These are phyloP conservation scores for Herpetomonas muscarum DNA, from an alignment of 208 protist species.

Conservation along the genomic window DNA sequence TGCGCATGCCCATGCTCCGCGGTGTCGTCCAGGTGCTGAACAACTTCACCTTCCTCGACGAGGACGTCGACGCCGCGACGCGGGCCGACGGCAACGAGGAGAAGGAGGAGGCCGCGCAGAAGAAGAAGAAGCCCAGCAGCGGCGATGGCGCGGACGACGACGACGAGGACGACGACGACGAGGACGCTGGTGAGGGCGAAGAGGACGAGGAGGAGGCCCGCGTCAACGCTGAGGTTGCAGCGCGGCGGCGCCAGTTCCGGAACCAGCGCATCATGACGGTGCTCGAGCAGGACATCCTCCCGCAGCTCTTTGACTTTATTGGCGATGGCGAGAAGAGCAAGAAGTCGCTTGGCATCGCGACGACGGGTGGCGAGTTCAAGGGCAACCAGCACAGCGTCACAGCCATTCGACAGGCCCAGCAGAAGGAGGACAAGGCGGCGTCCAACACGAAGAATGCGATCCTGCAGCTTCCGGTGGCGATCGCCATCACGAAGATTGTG, in stretches of 20 bases:
- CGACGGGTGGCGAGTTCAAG: conserved; percentile 14
- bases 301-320: conserved; percentile 81
- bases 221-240: conserved; percentile 26
- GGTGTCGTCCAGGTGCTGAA: conserved; percentile 87
- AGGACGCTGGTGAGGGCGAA: conserved; percentile 21
- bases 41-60: conserved; percentile 79
- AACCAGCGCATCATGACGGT: conserved; percentile 61
- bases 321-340: conserved; percentile 28
- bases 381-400: conserved; percentile 67
- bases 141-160: neutral
- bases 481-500: conserved; percentile 85
- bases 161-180: conserved; percentile 16
- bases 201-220: conserved; percentile 59
- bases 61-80: too few relatives aligned
- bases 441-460: conserved; percentile 54
- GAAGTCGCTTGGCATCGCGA: conserved; percentile 12
- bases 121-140: neutral
- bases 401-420: conserved; percentile 51
- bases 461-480: conserved; percentile 82
- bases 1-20: conserved; percentile 78
- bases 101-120: conserved; percentile 1
- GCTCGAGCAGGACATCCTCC: conserved; percentile 79
- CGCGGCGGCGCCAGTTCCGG: conserved; percentile 42
- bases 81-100: too few relatives aligned
- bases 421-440: conserved; percentile 50